These are phyloP conservation scores for Moringa oleifera DNA, from an alignment of 345 rosid species.

Conservation along the genomic window DNA sequence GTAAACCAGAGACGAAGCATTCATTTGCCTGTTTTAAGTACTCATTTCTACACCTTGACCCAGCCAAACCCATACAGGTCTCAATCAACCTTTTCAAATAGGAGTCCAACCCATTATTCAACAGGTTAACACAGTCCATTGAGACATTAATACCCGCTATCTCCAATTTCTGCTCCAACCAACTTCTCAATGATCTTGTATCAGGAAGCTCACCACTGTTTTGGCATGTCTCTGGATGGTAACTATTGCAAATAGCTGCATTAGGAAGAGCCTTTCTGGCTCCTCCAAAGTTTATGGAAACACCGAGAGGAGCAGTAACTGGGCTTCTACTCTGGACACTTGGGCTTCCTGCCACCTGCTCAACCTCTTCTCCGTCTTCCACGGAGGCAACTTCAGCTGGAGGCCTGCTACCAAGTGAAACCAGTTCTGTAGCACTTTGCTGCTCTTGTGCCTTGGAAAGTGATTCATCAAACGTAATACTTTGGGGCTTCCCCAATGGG, in stretches of 20 bases:
- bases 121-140: conserved; percentile 53
- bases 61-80: conserved; percentile 61
- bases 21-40: conserved; percentile 17
- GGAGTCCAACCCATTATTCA: conserved; percentile 66
- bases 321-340: conserved; percentile 72
- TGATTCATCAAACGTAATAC: conserved; percentile 42
- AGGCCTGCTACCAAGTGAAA: conserved; percentile 80
- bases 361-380: conserved; percentile 97
- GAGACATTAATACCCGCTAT: conserved; percentile 50
- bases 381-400: conserved; percentile 73
- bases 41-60: conserved; percentile 31
- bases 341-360: conserved; percentile 71
- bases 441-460: conserved; percentile 51
- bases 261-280: conserved; percentile 36
- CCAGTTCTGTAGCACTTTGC: conserved; percentile 64
- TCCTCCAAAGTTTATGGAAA: conserved; percentile 44
- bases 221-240: conserved; percentile 42
- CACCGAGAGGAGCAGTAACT: conserved; percentile 81
- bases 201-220: conserved; percentile 63
- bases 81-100: conserved; percentile 69
- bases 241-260: conserved; percentile 18
- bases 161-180: conserved; percentile 65
- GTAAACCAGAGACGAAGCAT: conserved; percentile 17
- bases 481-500: conserved; percentile 79
- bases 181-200: conserved; percentile 59